These are phyloP conservation scores for Thymus mandschuricus DNA, from an alignment of 257 asterid genomes.

Conservation along the genomic window DNA sequence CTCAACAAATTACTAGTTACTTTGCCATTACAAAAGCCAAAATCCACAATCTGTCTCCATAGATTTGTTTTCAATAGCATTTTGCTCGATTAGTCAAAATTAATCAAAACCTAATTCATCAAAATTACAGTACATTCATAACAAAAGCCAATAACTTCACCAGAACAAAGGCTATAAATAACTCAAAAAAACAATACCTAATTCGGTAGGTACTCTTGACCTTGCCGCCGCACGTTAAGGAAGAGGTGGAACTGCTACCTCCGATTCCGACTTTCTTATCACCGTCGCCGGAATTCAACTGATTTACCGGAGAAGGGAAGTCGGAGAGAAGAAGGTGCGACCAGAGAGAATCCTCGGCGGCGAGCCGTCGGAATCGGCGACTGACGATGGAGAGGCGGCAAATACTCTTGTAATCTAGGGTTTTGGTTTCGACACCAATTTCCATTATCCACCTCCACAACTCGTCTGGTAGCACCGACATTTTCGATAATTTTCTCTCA, in stretches of 20 bases:
- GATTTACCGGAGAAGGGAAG: slow-evolving; percentile 41
- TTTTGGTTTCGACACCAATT: slow-evolving; percentile 52
- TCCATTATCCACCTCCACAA: slow-evolving; percentile 73
- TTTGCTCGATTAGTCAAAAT: too few relatives aligned
- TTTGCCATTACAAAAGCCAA: not conserved
- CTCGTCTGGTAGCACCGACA: slow-evolving; percentile 76
- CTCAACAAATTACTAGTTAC: not conserved
- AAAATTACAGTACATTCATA: too few relatives aligned
- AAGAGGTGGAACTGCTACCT: slow-evolving; percentile 1
- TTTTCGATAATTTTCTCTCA: not conserved
- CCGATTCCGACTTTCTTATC: not conserved
- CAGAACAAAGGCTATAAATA: slow-evolving; percentile 2
- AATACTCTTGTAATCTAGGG: slow-evolving; percentile 51
- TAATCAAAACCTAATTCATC: too few relatives aligned
- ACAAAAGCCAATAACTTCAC: not conserved
- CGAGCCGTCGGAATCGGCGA: slow-evolving; percentile 58
- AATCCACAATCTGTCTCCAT: too few relatives aligned
- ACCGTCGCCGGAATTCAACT: not conserved
- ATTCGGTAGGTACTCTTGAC: slow-evolving; percentile 55
- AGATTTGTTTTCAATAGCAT: too few relatives aligned
- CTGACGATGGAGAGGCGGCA: slow-evolving; percentile 70
- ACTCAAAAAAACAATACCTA: slow-evolving; percentile 43
- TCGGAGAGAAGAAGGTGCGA: slow-evolving; percentile 58
- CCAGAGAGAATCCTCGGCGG: slow-evolving; percentile 70
- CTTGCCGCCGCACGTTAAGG: slow-evolving; percentile 36